Base-by-base conservation (phyloP, 768 basidiomycete species). In the Paxillus rubicundulus region DNA sequence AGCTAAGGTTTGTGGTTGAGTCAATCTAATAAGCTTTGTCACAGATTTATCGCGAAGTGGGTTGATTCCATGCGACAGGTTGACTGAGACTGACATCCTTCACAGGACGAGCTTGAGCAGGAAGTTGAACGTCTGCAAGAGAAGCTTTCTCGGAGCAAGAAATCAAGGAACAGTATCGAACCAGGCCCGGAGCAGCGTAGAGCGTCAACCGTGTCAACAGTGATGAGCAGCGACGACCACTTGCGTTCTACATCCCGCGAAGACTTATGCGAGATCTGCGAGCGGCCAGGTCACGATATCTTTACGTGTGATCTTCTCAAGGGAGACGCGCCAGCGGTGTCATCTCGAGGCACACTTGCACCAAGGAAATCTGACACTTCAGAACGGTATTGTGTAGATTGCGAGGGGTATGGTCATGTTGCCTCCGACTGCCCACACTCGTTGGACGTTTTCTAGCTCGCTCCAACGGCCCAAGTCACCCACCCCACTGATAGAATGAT, bases 351-450 rank as follows among this genome's bases (percentile, higher is more conserved):
- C 28, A 67, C 54, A 44, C 50, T 13, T 2, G 45, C 52, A 27
- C 32, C 45, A n/a, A 55, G 45, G 50, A 49, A 53, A 58, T 32
- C 28, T 9, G 60, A 59, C 45, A 27, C 55, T 14, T 66, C 65
- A 16, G 78, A 77, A 47, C 60, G 81, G 37, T 88, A 81, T 63
- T 94, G 92, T 66, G 87, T 85, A 48, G 91, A 94, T 58, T 94
- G 92, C 64, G 92, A 93, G 72, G 81, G 81, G 52, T 77, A 80
- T 47, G 92, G 90, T 8, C 92, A 94, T 66, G 63, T 76, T 34
- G 82, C 91, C 5, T 79, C 78, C 33, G 81, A 92, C 55, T 95
- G 92, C 63, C 90, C 91, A 37, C 83, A 92, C 67, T 91, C 90
- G 10, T 70, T 85, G 68, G 92, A 95, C 70, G 87, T 94, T 52